Evolutionary conservation across 164 flowering plant species (phyloP), one percentile per base, ranked within the genome.

Genomic region (Protea cynaroides): DNA sequence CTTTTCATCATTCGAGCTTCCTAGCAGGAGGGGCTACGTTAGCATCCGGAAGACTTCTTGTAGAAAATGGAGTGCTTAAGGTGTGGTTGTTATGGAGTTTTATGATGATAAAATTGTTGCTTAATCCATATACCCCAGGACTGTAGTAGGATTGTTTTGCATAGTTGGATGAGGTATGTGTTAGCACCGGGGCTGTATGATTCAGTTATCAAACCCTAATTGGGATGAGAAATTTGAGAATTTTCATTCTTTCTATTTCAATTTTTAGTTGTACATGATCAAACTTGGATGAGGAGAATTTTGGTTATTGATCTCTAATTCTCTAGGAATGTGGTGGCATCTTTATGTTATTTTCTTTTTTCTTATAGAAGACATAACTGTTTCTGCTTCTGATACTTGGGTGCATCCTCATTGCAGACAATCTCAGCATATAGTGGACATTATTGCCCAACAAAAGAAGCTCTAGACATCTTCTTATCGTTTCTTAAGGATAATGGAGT

Each of bases 1-100:
- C n/a, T 37, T 94, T 94, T 76, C 97, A 94, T 69, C 98, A 90
- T 75, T 93, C 97, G 8, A 87, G 94, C 83, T 93, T 90, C 72
- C 81, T 90, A 54, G 97, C 98, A 1, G 96, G 98, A 50, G 98
- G 97, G 24, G 85, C 86, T 46, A 87, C 96, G 18, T 66, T 89
- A 69, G 90, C 96, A 50, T 95, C 98, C 34, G 98, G 98, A 58
- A 82, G 91, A 74, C 80, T 93, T 25, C 71, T 22, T 25, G 90
- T 72, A 37, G 85, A 83, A 36, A 37, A 81, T 62, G 98, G 98
- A 54, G 53, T 67, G 23, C 85, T 93, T 54, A 83, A 83, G 94
- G 98, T 90, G 80, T 24, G 29, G 7, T 18, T 8, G 14, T 21
- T 40, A 21, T 5, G 25, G 55, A 6, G 17, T 8, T 40, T 40